A percentile compares a stretch with the other conserved stretches of the same genome.
These are phyloP conservation scores for Isochrysis galbana DNA, from an alignment of 78 protist species.

Conservation along the genomic window DNA sequence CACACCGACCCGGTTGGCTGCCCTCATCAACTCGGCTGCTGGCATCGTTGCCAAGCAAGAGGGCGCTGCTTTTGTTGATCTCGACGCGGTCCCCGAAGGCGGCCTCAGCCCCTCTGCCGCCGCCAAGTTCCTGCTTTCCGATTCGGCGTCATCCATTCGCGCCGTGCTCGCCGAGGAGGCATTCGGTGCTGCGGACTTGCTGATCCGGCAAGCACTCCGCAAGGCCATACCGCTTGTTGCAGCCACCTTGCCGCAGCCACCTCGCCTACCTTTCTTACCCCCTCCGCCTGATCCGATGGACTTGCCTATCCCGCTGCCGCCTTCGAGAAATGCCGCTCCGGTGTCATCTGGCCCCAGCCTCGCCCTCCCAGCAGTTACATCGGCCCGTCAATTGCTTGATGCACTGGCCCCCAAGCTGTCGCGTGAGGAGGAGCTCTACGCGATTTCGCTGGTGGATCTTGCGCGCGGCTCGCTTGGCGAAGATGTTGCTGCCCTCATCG, in stretches of 20 bases:
- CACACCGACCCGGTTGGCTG: constrained; percentile 10
- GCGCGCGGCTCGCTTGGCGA: background rate
- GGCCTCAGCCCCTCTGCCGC: constrained; percentile 2
- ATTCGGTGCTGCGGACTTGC: constrained; percentile 31
- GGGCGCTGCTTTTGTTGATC: constrained; percentile 50
- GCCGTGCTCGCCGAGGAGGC: constrained; percentile 20
- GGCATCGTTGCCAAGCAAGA: constrained; percentile 35
- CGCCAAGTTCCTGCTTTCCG: background rate
- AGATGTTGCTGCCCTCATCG: constrained; percentile 13
- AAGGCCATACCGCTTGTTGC: background rate
- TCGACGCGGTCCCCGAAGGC: constrained; percentile 49
- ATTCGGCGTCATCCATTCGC: background rate
- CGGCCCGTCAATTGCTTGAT: constrained; percentile 14
- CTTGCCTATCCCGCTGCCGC: background rate
- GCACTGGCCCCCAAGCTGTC: constrained; percentile 41
- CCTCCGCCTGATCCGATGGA: background rate
- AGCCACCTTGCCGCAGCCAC: background rate
- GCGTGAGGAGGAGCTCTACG: constrained; percentile 52
- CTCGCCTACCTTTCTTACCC: background rate
- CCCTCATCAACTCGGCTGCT: constrained; percentile 39
- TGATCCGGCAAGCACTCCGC: constrained; percentile 24
- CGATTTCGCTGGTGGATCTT: constrained; percentile 47
- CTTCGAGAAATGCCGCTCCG: background rate
- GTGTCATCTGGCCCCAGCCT: background rate
- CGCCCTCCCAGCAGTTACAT: background rate